A percentile compares a stretch with the other conserved stretches of the same genome.
phyloP scores from a whole-genome alignment of 1,139 yeast genomes.

The Candida sp. region DNA sequence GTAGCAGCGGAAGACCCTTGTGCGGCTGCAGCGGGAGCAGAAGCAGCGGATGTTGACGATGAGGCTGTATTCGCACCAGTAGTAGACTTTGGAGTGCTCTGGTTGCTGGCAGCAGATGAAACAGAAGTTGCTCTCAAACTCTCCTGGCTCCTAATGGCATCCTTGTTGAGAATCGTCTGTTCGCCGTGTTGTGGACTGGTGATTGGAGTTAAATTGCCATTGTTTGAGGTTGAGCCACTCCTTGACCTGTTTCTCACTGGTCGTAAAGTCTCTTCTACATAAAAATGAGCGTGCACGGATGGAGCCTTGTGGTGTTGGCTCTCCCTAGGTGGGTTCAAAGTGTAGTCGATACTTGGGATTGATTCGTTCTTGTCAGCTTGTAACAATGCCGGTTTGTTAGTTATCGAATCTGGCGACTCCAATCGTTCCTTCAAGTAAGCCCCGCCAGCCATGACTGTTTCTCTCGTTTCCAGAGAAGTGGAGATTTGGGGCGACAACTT shows the following conservation, averaged over 20 bases:
- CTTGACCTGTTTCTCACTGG: constrained; percentile 44
- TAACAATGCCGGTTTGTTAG: constrained; percentile 10
- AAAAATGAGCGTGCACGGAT: constrained; percentile 83
- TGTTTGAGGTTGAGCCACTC: constrained; percentile 35
- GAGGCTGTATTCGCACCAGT: constrained; percentile 10
- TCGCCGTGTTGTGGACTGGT: constrained; percentile 4
- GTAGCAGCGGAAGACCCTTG: constrained; percentile 6
- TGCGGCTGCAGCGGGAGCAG: constrained; percentile 9
- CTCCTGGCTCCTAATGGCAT: constrained; percentile 12
- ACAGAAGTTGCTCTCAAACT: constrained; percentile 9
- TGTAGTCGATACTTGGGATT: constrained; percentile 29
- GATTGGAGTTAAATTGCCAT: constrained; percentile 1
- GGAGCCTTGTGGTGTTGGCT: constrained; percentile 55
- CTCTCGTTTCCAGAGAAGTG: constrained; percentile 22
- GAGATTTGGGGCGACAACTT: constrained; percentile 7
- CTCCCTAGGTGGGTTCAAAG: constrained; percentile 34
- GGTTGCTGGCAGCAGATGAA: constrained; percentile 4
- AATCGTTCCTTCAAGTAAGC: constrained; percentile 39
- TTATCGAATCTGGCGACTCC: constrained; percentile 1
- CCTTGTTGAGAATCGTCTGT: constrained; percentile 3
- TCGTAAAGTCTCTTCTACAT: constrained; percentile 71
- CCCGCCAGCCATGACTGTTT: constrained; percentile 56
- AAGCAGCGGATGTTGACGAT: constrained; percentile 6
- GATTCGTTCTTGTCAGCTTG: constrained; percentile 19
- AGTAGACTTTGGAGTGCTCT: constrained; percentile 17